These are phyloP conservation scores for Apiospora aurea DNA, from an alignment of 2,329 filamentous ascomycete genomes.

Conservation along the genomic window DNA sequence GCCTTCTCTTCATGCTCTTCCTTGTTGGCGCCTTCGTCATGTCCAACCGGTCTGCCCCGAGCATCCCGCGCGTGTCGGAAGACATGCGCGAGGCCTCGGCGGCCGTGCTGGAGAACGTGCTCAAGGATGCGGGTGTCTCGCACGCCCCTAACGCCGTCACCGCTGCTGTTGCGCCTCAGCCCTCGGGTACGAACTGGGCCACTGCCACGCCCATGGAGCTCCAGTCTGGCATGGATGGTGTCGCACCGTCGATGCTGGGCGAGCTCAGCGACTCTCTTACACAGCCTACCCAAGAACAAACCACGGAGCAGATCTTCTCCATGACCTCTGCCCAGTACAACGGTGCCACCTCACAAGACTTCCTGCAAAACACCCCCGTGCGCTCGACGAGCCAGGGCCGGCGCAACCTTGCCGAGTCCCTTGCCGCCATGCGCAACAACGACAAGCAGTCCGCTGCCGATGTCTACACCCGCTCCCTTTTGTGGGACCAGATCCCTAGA, in stretches of 20 bases:
- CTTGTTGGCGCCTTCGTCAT: conserved; percentile 96
- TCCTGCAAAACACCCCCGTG: conserved; percentile 64
- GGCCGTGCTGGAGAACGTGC: conserved; percentile 78
- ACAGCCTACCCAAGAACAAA: conserved; percentile 82
- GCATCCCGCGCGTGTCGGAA: conserved; percentile 79
- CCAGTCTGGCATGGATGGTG: conserved; percentile 53
- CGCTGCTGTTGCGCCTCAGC: conserved; percentile 56
- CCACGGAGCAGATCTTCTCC: conserved; percentile 86
- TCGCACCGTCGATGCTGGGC: conserved; percentile 68
- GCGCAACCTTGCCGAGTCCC: conserved; percentile 79
- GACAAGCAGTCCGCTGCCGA: conserved; percentile 80
- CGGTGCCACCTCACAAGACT: conserved; percentile 78
- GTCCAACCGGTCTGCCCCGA: conserved; percentile 77
- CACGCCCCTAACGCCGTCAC: conserved; percentile 50
- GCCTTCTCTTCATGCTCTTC: conserved; percentile 92
- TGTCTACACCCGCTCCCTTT: conserved; percentile 88
- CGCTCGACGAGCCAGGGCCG: conserved; percentile 68
- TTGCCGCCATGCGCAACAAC: conserved; percentile 78
- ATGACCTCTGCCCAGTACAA: conserved; percentile 90
- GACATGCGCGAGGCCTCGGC: conserved; percentile 82
- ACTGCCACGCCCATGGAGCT: conserved; percentile 47
- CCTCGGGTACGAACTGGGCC: conserved; percentile 59
- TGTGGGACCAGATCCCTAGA: conserved; percentile 92
- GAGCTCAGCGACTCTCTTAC: conserved; percentile 73
- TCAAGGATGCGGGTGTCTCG: conserved; percentile 78